Conservation (phyloP, 2,329 filamentous ascomycete species). For the Byssothecium circinans region DNA sequence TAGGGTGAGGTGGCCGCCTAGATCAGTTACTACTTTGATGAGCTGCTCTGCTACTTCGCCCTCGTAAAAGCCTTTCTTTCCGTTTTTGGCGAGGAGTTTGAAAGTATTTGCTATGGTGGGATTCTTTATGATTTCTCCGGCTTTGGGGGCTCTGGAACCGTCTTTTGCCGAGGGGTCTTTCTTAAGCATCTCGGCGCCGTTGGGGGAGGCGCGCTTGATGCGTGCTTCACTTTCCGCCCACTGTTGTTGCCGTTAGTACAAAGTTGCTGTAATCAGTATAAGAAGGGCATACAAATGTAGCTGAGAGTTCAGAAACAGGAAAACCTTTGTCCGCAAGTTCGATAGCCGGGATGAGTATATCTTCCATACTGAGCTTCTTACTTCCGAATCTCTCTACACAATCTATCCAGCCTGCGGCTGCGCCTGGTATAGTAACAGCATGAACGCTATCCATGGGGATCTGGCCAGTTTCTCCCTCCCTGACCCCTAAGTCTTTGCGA, state of each 20-base stretch:
- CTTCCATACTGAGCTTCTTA: conserved; percentile 73
- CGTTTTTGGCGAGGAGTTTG: conserved; percentile 72
- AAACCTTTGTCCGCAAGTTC: conserved; percentile 85
- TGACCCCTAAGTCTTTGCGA: conserved; percentile 67
- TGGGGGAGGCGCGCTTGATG: conserved; percentile 76
- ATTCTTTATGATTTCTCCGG: conserved; percentile 89
- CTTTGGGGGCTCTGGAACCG: conserved; percentile 71
- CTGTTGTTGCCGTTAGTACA: conserved; percentile 47
- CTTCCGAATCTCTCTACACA: conserved; percentile 86
- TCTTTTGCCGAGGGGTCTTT: conserved; percentile 66
- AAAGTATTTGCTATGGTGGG: conserved; percentile 81
- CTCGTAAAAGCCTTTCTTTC: conserved; percentile 89
- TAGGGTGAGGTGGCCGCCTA: conserved; percentile 76
- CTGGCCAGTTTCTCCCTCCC: conserved; percentile 55
- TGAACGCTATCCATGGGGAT: conserved; percentile 80
- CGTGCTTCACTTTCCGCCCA: conserved; percentile 68
- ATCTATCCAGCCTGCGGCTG: conserved; percentile 91
- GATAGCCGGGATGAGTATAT: conserved; percentile 82
- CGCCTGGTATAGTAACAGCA: conserved; percentile 84
- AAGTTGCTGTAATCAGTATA: not conserved
- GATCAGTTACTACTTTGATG: conserved; percentile 72
- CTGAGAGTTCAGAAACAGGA: conserved; percentile 80
- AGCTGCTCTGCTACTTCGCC: conserved; percentile 81
- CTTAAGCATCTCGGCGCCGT: conserved; percentile 86
- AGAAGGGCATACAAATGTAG: conserved; percentile 58